A percentile compares a stretch with the other conserved stretches of the same genome.
Conservation (phyloP, 352 stramenopile species). For the Halophytophthora batemanensis region DNA sequence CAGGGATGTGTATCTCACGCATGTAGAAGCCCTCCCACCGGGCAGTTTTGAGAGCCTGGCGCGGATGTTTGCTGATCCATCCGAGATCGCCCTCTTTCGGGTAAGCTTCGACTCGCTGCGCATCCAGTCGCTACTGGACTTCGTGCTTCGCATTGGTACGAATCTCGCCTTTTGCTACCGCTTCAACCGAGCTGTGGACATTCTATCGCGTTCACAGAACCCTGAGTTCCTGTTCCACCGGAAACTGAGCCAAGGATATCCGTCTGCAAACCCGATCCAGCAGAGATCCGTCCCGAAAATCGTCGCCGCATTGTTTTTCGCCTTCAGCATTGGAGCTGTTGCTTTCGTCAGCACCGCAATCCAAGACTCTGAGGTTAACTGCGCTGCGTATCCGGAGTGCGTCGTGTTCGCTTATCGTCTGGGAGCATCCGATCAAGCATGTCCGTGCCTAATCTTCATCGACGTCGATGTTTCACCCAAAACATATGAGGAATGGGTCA, state of each 20-base stretch:
- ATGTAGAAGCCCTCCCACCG: conserved; percentile 12
- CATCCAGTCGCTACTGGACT: conserved; percentile 16
- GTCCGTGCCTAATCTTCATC: conserved; percentile 18
- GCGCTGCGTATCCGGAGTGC: conserved; percentile 3
- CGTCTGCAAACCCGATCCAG: conserved; percentile 8
- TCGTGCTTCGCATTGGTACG: conserved; percentile 22
- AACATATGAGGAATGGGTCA: conserved; percentile 16
- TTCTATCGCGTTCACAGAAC: too few relatives aligned
- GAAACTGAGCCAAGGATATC: conserved; percentile 20
- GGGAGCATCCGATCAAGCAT: conserved; percentile 1
- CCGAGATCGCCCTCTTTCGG: conserved; percentile 22
- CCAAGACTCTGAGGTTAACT: not conserved
- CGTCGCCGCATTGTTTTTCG: not conserved
- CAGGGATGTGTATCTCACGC: conserved; percentile 11
- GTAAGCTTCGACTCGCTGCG: conserved; percentile 33
- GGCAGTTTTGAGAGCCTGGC: conserved; percentile 29
- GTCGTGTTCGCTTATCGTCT: conserved; percentile 7
- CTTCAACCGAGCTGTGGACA: conserved; percentile 7
- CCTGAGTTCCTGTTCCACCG: conserved; percentile 18
- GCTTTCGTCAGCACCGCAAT: conserved; percentile 4
- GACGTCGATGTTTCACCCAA: conserved; percentile 16
- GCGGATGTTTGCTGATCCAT: conserved; percentile 14
- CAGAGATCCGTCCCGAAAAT: conserved; percentile 2
- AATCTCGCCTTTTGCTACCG: conserved; percentile 32
- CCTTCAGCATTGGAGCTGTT: not conserved